phyloP scores from a whole-genome alignment of 164 flowering plant genomes.

The Dillenia turbinata region DNA sequence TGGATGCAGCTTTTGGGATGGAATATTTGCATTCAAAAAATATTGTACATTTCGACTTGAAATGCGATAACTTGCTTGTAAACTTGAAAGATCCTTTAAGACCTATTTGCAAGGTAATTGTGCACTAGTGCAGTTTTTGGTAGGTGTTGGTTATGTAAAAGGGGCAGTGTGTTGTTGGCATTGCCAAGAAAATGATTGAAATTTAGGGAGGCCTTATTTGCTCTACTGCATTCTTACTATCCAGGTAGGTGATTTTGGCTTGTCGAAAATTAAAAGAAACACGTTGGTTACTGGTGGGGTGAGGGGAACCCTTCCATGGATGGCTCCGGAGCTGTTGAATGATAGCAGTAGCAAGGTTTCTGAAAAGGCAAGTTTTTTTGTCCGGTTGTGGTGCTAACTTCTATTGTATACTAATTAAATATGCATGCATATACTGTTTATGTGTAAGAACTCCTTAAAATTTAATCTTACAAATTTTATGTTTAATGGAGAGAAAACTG shows the following conservation, averaged over 20 bases:
- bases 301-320: conserved; percentile 96
- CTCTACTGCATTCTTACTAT: neutral
- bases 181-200: neutral
- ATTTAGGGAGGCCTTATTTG: neutral
- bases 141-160: neutral
- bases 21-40: conserved; percentile 93
- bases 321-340: conserved; percentile 95
- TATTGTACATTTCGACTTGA: conserved; percentile 92
- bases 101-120: conserved; percentile 84
- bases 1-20: conserved; percentile 99
- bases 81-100: conserved; percentile 83
- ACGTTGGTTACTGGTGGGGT: conserved; percentile 99
- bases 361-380: conserved; percentile 60
- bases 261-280: conserved; percentile 93
- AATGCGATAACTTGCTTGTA: conserved; percentile 92
- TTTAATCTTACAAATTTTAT: too few relatives aligned
- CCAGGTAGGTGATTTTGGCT: conserved; percentile 97
- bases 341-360: conserved; percentile 98
- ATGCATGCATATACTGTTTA: too few relatives aligned
- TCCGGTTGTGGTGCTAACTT: too few relatives aligned
- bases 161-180: neutral
- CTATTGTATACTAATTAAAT: too few relatives aligned
- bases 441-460: too few relatives aligned
- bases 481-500: too few relatives aligned
- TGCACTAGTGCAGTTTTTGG: neutral